Evolutionary conservation across 257 asterid genomes (phyloP), one percentile per base, ranked within the genome.

Genomic region (Solanum chmielewskii): DNA sequence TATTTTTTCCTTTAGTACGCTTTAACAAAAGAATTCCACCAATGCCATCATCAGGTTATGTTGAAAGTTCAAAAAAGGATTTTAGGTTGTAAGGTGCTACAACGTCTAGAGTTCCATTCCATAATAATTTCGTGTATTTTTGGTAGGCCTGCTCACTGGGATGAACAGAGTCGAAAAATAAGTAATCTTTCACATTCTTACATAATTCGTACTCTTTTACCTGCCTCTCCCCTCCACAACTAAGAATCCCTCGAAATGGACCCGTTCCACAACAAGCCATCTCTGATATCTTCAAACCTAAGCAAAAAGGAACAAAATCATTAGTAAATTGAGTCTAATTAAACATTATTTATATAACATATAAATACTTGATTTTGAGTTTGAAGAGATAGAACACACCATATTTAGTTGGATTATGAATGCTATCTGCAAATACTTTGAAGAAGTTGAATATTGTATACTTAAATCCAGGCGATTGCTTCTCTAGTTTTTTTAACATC

Each of bases 191-290:
- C 27, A 92, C 93, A 71, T 93, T 86, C 10, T 89, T 29, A 80
- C 97, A 94, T 35, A 93, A 82, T 47, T 90, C 89, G 25, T 47
- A 93, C 14, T 92, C 92, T 86, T 89, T 88, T 6, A 87, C 90
- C 14, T 20, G 31, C 70, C 95, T 91, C 88, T 87, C 91, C 4
- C 95, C 94, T 74, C 97, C 95, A 70, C 95, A 94, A 86, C 91
- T 93, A 80, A 2, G 41, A 11, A 71, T 29, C 15, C 94, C 97
- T 44, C 88, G 85, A 14, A 78, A 91, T 37, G 86, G 91, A 83
- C 97, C 97, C 1, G 86, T 87, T 1, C 97, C 94, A 62, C 94
- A 94, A 56, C 97, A 52, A 52, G 60, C 71, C 18, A 2, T n/a
- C 3, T 64, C 18, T 64, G 71, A 64, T 64, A 64, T 64, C 1